Base-by-base conservation (phyloP, 2,329 filamentous ascomycete genomes). In the Cyclaneusma minus region DNA sequence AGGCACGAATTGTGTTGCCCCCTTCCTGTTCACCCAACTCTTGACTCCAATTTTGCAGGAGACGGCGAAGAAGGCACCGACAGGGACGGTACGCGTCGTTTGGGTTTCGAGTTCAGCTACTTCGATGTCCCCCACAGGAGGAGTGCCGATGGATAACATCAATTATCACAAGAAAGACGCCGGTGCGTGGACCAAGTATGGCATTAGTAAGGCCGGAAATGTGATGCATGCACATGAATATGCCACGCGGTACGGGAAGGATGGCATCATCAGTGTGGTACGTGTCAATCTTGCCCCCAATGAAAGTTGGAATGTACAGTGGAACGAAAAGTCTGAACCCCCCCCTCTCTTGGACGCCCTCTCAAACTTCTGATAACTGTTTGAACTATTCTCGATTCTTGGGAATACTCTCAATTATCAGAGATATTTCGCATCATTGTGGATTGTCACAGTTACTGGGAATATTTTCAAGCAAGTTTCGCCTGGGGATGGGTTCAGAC, bases 21-120 rank as follows among this genome's bases (percentile, higher is more conserved):
- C 29, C 2, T 24, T 35, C 3, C 31, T 41, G 2, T 35, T 42
- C 11, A 39, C 35, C 1, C 24, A 39, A 9, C 31, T 40, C 7
- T 49, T 69, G 10, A 56, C 57, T 13, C 43, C 51, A 0, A 37
- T 49, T 0, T 41, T 69, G 22, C 17, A 14, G 32, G 11, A 13
- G 39, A 40, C 37, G 35, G 37, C 21, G 33, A 36, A 16, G 4
- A 6, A 19, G 18, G 30, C 22, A 33, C 30, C 16, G 32, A 38
- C 17, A 14, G 29, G 16, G 35, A 36, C 38, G 15, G 40, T 42
- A 32, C 13, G 12, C 13, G 8, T 13, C 21, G 13, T 19, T 15
- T 16, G 34, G 33, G 16, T 13, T 35, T 31, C 9, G 16, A 18
- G 7, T 14, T 24, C 3, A 23, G 29, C 4, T 31, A 40, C 7